Evolutionary conservation across 2,329 filamentous ascomycete genomes (phyloP).

Genomic region (Scedosporium aurantiacum): DNA sequence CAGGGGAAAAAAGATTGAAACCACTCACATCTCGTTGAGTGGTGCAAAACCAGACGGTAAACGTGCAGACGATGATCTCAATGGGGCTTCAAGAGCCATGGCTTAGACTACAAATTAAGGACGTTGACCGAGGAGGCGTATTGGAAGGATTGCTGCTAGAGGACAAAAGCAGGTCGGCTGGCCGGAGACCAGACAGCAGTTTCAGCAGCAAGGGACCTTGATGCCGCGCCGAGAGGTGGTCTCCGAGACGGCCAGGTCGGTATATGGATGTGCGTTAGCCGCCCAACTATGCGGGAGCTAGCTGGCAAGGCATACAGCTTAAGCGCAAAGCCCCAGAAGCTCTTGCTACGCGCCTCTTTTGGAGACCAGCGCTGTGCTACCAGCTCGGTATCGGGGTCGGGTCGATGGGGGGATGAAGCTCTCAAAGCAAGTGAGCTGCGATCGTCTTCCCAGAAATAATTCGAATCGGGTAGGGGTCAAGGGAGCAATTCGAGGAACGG

Average conservation of each 20-base stretch:
- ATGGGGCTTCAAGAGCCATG: slow-evolving; percentile 52
- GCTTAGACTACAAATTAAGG: slow-evolving; percentile 11
- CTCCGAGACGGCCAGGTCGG: background rate
- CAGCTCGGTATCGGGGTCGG: background rate
- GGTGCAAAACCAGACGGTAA: slow-evolving; percentile 41
- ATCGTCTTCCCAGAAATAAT: background rate
- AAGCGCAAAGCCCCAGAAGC: background rate
- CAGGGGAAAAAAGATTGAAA: background rate
- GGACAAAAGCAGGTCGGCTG: slow-evolving; percentile 2
- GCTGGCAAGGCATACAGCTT: background rate
- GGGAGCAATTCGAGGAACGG: background rate
- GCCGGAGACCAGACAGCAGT: background rate
- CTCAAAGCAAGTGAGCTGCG: background rate
- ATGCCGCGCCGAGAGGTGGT: background rate
- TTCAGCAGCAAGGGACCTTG: background rate
- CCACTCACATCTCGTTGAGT: slow-evolving; percentile 10
- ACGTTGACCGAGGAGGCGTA: background rate
- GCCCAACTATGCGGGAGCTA: background rate
- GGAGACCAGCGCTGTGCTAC: background rate
- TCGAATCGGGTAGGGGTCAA: background rate
- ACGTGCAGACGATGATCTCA: slow-evolving; percentile 51
- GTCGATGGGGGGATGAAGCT: background rate
- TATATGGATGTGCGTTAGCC: background rate
- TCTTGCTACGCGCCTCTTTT: background rate
- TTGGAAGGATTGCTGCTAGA: slow-evolving; percentile 8